Conservation (phyloP, 23 red algal genomes). For the Agarophyton chilense region DNA sequence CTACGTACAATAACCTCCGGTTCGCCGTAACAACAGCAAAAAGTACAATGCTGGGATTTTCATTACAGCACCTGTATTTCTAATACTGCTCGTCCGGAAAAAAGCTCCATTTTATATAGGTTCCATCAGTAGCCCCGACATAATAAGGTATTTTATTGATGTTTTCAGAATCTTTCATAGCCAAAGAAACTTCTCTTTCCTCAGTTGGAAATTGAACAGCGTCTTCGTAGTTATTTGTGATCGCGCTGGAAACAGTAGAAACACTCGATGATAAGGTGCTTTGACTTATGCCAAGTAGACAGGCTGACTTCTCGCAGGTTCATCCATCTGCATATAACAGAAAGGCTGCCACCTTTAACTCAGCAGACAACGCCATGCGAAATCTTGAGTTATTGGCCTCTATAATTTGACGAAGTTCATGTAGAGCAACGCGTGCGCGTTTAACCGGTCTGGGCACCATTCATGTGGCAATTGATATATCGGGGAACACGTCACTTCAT, state of each 20-base stretch:
- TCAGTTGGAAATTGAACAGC: neutral
- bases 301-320: neutral
- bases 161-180: neutral
- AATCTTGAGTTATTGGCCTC: neutral
- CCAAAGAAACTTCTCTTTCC: neutral
- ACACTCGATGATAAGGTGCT: neutral
- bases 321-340: neutral
- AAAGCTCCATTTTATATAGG: neutral
- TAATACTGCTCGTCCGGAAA: slow-evolving; percentile 10
- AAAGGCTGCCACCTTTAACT: neutral
- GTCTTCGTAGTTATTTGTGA: neutral
- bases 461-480: too few relatives aligned
- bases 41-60: slow-evolving; percentile 5
- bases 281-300: neutral
- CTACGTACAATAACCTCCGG: neutral
- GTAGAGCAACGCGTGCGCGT: too few relatives aligned
- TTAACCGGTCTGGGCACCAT: too few relatives aligned
- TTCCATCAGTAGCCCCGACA: slow-evolving; percentile 30
- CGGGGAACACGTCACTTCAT: too few relatives aligned
- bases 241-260: neutral
- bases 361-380: neutral
- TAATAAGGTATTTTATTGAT: slow-evolving; percentile 8
- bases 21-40: neutral
- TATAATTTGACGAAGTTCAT: neutral
- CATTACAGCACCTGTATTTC: slow-evolving; percentile 26